Evolutionary conservation across 2,329 filamentous ascomycete genomes (phyloP), one percentile per base, ranked within the genome.

Genomic region (Microcyclosporella mali): DNA sequence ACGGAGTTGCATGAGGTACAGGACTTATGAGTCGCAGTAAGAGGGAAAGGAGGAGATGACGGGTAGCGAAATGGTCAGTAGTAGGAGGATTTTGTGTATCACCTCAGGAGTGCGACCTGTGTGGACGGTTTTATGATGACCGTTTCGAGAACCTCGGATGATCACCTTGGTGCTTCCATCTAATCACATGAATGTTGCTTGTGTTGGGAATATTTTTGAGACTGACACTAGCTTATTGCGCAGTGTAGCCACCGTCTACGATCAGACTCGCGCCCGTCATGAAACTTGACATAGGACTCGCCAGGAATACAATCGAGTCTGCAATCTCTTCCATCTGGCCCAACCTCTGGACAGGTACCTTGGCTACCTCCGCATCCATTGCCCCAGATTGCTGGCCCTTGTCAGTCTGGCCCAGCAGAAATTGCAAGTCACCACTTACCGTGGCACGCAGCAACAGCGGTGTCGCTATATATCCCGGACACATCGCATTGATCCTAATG

Each of bases 401-500:
- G 32, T 45, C 33, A 34, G 33, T 15, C 16, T 11, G 18, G 3
- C 15, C 18, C 33, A 34, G 6, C 18, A 11, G 9, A 9, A 34
- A 18, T 18, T 17, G 11, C 4, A 12, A 32, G 18, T 25, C 34
- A 17, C 9, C 36, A 30, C 18, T 19, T 25, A 45, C 48, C 12
- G 34, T 33, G 32, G 33, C 27, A 33, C 30, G 16, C 36, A 40
- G 25, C 10, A 52, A 28, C 11, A 50, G 30, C 10, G 47, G 45
- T 15, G 47, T 50, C 1, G 30, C 43, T 7, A 52, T 28, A 40
- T 50, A 51, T 30, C 71, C 74, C 0, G 77, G 77, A 42, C 77
- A 79, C n/a, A 81, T 71, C 2, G 75, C 75, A 53, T 81, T 81
- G 58, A 81, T 74, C 37, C 76, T 71, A 43, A 81, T 77, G 3